These are phyloP conservation scores for Podaxis carcinomalis DNA, from an alignment of 768 basidiomycete genomes.

Conservation along the genomic window DNA sequence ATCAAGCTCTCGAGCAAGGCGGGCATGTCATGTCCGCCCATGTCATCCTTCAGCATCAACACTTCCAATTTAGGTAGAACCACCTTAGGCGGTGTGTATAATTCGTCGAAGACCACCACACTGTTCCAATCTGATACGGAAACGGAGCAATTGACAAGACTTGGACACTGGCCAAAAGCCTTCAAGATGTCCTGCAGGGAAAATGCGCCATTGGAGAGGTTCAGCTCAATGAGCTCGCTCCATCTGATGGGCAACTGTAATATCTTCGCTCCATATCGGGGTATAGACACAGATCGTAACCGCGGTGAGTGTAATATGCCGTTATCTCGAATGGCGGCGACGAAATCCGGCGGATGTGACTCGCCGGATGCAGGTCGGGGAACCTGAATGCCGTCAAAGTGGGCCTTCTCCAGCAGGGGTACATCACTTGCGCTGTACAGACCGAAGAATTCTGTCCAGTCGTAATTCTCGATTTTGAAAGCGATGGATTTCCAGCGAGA, in stretches of 20 bases:
- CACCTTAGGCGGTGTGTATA: not conserved
- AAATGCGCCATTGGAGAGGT: not conserved
- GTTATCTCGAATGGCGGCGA: not conserved
- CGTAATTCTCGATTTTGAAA: not conserved
- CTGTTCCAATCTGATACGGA: not conserved
- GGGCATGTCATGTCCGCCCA: not conserved
- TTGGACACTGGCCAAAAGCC: not conserved
- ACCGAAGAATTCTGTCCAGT: conserved; percentile 5
- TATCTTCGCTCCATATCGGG: not conserved
- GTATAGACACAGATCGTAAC: not conserved
- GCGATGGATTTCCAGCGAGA: conserved; percentile 1
- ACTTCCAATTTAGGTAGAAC: not conserved
- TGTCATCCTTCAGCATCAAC: not conserved
- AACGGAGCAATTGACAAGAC: not conserved
- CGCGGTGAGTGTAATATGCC: not conserved
- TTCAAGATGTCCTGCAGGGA: not conserved
- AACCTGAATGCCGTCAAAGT: not conserved
- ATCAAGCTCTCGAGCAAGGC: not conserved
- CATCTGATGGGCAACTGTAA: conserved; percentile 5
- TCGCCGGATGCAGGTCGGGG: not conserved
- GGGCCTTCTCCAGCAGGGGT: not conserved
- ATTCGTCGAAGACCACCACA: not conserved
- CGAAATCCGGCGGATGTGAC: not conserved
- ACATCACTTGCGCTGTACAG: not conserved
- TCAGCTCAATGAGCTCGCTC: not conserved